Percentiles rank a stretch among this genome's conserved stretches.
Evolutionary conservation across 2,329 filamentous ascomycete genomes (phyloP).

Genomic region (Byssochlamys sp.): DNA sequence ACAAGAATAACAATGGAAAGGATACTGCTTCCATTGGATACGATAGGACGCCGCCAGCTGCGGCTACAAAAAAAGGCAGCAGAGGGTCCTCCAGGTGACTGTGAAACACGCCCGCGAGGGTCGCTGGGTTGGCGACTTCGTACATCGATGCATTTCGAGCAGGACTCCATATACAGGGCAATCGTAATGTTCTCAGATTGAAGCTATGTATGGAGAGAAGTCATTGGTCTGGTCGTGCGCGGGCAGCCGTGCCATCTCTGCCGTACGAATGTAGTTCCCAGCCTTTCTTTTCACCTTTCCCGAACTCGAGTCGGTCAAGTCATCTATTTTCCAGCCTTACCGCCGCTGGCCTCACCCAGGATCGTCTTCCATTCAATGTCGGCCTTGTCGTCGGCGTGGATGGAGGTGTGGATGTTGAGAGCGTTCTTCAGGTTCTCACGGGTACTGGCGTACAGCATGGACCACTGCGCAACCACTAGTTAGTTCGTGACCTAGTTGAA

Average conservation of each 20-base stretch:
- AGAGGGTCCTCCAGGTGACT: neutral
- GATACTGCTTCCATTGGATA: neutral
- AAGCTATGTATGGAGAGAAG: constrained; percentile 26
- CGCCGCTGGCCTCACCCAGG: constrained; percentile 31
- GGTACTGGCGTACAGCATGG: constrained; percentile 44
- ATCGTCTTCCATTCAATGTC: constrained; percentile 36
- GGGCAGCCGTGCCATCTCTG: constrained; percentile 12
- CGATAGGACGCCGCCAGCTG: neutral
- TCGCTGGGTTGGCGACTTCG: neutral
- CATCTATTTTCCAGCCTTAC: constrained; percentile 31
- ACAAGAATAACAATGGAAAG: neutral
- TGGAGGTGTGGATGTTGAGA: constrained; percentile 41
- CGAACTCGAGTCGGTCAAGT: constrained; percentile 26
- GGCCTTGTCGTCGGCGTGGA: constrained; percentile 33
- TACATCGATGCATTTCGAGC: neutral
- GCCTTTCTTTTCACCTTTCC: constrained; percentile 16
- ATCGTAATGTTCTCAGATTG: constrained; percentile 31
- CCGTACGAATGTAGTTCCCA: constrained; percentile 11
- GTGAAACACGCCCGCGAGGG: neutral
- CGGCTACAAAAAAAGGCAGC: neutral
- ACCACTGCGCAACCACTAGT: constrained; percentile 23
- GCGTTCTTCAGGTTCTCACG: constrained; percentile 41
- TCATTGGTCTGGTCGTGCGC: constrained; percentile 19
- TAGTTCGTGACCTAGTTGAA: constrained; percentile 5
- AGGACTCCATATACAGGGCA: constrained; percentile 8